Conservation (phyloP, 805 yeast genomes). For the Maudiozyma barnettii region DNA sequence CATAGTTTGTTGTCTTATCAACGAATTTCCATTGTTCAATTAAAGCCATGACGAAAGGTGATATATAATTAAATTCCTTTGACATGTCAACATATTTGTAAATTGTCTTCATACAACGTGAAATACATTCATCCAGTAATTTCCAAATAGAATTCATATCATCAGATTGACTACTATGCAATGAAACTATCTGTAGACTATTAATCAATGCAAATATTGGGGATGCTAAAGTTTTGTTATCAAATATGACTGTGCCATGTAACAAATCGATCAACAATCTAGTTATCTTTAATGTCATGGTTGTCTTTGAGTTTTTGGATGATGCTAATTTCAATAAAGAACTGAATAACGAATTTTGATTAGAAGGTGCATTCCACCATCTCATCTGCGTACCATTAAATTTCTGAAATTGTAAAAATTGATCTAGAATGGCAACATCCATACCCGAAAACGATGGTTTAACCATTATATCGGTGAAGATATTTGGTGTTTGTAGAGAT, state of each 20-base stretch:
- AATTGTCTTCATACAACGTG: conserved; percentile 65
- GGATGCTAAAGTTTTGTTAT: conserved; percentile 36
- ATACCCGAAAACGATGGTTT: conserved; percentile 35
- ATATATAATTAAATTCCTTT: conserved; percentile 28
- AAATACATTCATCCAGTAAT: conserved; percentile 64
- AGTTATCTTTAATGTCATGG: conserved; percentile 36
- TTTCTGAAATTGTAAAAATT: conserved; percentile 53
- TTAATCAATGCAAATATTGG: conserved; percentile 49
- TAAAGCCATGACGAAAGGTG: conserved; percentile 49
- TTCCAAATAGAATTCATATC: conserved; percentile 40
- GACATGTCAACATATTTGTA: conserved; percentile 72
- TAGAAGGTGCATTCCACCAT: conserved; percentile 65
- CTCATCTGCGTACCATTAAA: conserved; percentile 44
- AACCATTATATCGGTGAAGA: conserved; percentile 30
- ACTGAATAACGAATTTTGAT: conserved; percentile 54
- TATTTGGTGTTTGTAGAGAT: conserved; percentile 27
- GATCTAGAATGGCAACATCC: conserved; percentile 50
- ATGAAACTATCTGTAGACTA: conserved; percentile 31
- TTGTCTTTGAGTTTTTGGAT: conserved; percentile 19
- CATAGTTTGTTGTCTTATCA: conserved; percentile 13
- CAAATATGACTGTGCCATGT: conserved; percentile 46
- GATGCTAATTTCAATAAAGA: conserved; percentile 48
- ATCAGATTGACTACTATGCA: conserved; percentile 4
- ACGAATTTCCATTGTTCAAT: conserved; percentile 64
- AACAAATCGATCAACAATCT: conserved; percentile 41